Base-by-base conservation (phyloP, 306 rosid genomes). In the Ziziphus jujuba region DNA sequence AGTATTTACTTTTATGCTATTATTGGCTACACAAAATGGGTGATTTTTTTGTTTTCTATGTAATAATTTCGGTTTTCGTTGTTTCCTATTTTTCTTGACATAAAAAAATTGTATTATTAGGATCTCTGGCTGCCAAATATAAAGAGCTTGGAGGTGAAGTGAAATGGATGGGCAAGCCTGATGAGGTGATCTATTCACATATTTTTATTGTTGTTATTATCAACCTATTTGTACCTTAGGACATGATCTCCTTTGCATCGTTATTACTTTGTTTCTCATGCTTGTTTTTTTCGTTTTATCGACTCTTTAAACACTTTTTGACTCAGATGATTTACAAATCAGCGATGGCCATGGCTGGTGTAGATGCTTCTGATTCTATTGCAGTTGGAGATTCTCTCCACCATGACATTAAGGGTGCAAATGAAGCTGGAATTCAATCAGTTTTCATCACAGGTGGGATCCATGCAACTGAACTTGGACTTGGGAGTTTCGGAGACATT, bases 91-190 rank as follows among this genome's bases (percentile, higher is more conserved):
- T n/a, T 63, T 56, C 74, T 68, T 61, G 67, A 59, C 58, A 31
- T 56, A 24, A 66, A 35, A 56, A 36, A 20, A n/a, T 56, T 66
- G 57, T 71, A 31, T 54, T 72, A 56, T 23, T 65, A 93, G 98
- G 96, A 60, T 74, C 98, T 22, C 86, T 90, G 21, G 98, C 97
- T 52, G 88, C 86, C 70, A 93, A 86, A 68, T 93, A 86, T 77
- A 97, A 87, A 81, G 79, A 88, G 82, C 91, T 93, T 22, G 93
- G 93, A 35, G 98, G 98, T 75, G 96, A 90, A 84, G 98, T 93
- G 44, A 86, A 88, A 77, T 93, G 97, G 96, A 93, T 93, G 98
- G 97, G 98, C 81, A 93, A 90, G 77, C 98, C 98, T 71, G 88
- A 80, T 52, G 83, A 90, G 97, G 97, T 93, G 65, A 77, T 64